phyloP scores from a whole-genome alignment of 805 yeast genomes.

The Wickerhamiella cacticola region DNA sequence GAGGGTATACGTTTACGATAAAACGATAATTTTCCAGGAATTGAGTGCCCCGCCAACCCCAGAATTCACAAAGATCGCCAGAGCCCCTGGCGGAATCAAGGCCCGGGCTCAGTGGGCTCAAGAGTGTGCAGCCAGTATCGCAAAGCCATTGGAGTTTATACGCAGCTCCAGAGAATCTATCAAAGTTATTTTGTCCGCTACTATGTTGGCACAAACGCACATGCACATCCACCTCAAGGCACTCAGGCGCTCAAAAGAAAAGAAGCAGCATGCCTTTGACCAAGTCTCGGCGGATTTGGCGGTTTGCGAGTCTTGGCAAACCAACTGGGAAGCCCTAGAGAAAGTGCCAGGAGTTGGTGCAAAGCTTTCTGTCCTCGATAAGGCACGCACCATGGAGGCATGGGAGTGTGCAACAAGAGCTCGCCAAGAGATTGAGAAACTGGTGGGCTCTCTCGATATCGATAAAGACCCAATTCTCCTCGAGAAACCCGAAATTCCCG shows the following conservation, averaged over 20 bases:
- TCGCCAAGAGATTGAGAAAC: background rate
- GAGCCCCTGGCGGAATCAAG: background rate
- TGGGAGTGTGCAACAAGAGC: constrained; percentile 9
- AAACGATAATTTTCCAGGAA: constrained; percentile 13
- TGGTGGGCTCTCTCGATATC: background rate
- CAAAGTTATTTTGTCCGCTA: constrained; percentile 6
- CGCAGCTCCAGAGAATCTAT: background rate
- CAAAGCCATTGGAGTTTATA: background rate
- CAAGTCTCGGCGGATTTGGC: constrained; percentile 17
- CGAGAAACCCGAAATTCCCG: background rate
- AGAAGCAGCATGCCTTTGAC: background rate
- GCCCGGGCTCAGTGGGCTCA: constrained; percentile 10
- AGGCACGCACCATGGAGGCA: background rate
- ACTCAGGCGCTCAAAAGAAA: constrained; percentile 6
- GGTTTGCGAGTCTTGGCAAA: constrained; percentile 18
- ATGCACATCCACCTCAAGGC: constrained; percentile 11
- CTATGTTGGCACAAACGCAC: constrained; percentile 13
- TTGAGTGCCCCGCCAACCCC: background rate
- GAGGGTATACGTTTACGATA: constrained; percentile 24
- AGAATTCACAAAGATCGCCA: background rate
- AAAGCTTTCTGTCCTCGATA: constrained; percentile 21
- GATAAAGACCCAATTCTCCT: background rate
- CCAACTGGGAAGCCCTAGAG: constrained; percentile 14
- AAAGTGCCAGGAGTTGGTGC: constrained; percentile 13
- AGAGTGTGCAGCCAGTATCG: background rate